Evolutionary conservation across 2,329 filamentous ascomycete species (phyloP), one percentile per base, ranked within the genome.

Genomic region (Colletotrichum australisinense): DNA sequence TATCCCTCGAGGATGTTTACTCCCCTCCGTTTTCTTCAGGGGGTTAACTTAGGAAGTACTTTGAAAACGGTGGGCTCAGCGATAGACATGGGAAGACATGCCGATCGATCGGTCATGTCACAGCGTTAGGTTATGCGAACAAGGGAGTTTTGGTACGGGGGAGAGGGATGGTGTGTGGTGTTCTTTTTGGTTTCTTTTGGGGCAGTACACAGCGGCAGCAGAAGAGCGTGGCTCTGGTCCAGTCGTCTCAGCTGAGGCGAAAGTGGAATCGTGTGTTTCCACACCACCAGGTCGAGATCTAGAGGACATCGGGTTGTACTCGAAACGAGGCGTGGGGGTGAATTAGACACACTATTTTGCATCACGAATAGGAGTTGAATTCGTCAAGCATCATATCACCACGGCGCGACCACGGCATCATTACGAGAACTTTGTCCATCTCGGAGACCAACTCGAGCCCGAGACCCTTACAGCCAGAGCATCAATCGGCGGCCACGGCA

Each of bases 91-190:
- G 67, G 46, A 69, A 52, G 26, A 46, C 22, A 58, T 19, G 63
- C 52, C 63, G 62, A 35, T 72, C 57, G 26, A 42, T 57, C 28
- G 42, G 68, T 56, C 68, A 53, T n/a, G 49, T 65, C 60, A 65
- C 67, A 73, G 55, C 67, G 59, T 70, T 46, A 65, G 70, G 55
- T 57, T 57, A 70, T 70, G 60, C 35, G 60, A 42, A 52, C 38
- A 65, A 55, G 67, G 70, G 70, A 73, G 70, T 73, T 73, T 70
- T 55, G 70, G 65, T 62, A 66, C 32, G 67, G 16, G 14, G 55
- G 38, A 68, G 64, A 72, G 16, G 64, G 57, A 57, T 58, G 57
- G 64, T 32, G 69, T 57, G 57, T 24, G 30, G 49, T 49, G 38
- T 22, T 32, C 19, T 60, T 63, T 57, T 70, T 65, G 59, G 46